Evolutionary conservation across 306 rosid genomes (phyloP).

Genomic region (Mimosa bimucronata): DNA sequence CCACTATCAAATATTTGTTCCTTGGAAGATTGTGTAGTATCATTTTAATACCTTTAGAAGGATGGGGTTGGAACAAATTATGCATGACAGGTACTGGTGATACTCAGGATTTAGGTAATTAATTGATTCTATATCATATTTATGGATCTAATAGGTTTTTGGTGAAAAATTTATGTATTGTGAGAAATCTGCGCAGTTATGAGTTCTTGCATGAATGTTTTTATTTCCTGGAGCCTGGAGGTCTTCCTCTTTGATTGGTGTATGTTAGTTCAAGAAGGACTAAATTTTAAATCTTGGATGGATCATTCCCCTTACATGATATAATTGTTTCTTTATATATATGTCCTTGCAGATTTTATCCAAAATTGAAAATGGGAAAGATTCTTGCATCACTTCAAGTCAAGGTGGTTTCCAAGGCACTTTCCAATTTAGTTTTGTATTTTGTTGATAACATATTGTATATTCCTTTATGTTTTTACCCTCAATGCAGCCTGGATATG

Average conservation of each 20-base stretch:
- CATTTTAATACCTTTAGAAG: neutral
- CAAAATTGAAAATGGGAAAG: slow-evolving; percentile 64
- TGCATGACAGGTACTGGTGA: neutral
- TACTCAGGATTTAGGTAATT: neutral
- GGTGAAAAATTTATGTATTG: neutral
- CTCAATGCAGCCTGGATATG: slow-evolving; percentile 81
- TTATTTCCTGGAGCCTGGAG: neutral
- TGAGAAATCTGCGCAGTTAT: neutral
- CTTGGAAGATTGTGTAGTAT: neutral
- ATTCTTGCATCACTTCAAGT: slow-evolving; percentile 65
- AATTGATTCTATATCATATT: neutral
- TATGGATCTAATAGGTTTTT: neutral
- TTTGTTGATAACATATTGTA: slow-evolving; percentile 20
- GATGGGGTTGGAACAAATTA: neutral
- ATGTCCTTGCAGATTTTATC: slow-evolving; percentile 67
- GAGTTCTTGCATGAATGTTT: neutral
- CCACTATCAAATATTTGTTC: neutral
- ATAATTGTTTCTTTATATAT: slow-evolving; percentile 5
- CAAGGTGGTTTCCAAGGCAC: slow-evolving; percentile 56
- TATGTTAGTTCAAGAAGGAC: neutral
- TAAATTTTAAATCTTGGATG: neutral
- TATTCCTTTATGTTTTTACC: slow-evolving; percentile 23
- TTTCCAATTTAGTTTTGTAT: slow-evolving; percentile 19
- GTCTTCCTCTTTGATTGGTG: neutral
- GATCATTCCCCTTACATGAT: slow-evolving; percentile 20